These are phyloP conservation scores for Patellaria atrata DNA, from an alignment of 495 filamentous ascomycete species.

Conservation along the genomic window DNA sequence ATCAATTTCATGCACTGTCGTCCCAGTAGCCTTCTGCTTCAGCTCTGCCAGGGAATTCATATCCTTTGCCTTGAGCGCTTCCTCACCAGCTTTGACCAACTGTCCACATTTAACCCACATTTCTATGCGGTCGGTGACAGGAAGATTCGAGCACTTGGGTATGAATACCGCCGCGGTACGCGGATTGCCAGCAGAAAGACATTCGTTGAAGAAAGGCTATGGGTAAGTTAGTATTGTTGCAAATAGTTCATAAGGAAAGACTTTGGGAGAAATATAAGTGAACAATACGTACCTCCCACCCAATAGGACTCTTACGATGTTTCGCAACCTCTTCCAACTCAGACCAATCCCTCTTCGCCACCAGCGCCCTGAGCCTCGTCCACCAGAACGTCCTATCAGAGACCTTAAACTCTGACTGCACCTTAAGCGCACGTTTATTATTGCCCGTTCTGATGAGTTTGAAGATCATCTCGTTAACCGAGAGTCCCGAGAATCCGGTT, in stretches of 20 bases:
- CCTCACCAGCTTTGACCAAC: conserved; percentile 80
- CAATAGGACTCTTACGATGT: conserved; percentile 71
- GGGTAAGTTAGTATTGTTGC: conserved; percentile 7
- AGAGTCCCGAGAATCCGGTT: conserved; percentile 55
- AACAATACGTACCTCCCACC: conserved; percentile 63
- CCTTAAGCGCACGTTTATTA: conserved; percentile 62
- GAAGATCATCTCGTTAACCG: conserved; percentile 81
- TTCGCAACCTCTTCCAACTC: conserved; percentile 76
- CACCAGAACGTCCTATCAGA: conserved; percentile 82
- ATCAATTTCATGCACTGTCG: conserved; percentile 41
- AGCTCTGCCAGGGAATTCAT: conserved; percentile 48
- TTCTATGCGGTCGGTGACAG: conserved; percentile 54
- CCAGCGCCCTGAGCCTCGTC: conserved; percentile 77
- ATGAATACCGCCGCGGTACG: conserved; percentile 73
- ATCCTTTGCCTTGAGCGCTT: conserved; percentile 74
- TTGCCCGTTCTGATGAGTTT: conserved; percentile 63
- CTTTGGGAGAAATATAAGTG: not conserved
- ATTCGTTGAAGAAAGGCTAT: conserved; percentile 83
- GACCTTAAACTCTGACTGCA: conserved; percentile 85
- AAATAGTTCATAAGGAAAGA: conserved; percentile 12
- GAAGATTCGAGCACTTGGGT: conserved; percentile 61
- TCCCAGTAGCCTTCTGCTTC: conserved; percentile 41
- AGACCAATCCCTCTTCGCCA: conserved; percentile 76
- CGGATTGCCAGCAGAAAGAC: conserved; percentile 77
- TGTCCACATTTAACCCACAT: conserved; percentile 97